These are phyloP conservation scores for Scheffersomyces parashehatae DNA, from an alignment of 1,139 yeast species.

Conservation along the genomic window DNA sequence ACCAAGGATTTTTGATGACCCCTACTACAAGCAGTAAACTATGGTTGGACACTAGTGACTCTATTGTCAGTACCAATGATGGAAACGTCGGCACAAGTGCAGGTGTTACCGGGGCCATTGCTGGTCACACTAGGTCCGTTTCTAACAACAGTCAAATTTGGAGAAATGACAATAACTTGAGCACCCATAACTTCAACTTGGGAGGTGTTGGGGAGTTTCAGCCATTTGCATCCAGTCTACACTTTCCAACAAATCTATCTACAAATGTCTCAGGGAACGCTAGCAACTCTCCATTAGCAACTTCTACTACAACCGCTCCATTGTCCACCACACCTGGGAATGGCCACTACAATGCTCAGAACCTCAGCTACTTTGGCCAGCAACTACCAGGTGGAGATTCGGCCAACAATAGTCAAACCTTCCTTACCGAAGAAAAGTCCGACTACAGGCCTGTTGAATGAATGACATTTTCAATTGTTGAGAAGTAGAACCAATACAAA, in stretches of 20 bases:
- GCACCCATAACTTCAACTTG: conserved; percentile 16
- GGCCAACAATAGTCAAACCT: neutral
- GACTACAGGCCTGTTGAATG: too few relatives aligned
- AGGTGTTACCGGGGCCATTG: conserved; percentile 1
- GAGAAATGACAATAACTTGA: conserved; percentile 23
- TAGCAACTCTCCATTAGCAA: conserved; percentile 1
- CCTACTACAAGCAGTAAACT: conserved; percentile 6
- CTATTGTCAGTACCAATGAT: neutral
- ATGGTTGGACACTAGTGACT: conserved; percentile 7
- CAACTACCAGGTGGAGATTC: neutral
- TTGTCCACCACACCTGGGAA: too few relatives aligned
- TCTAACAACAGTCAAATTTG: conserved; percentile 31
- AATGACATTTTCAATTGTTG: too few relatives aligned
- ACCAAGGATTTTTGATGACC: conserved; percentile 6
- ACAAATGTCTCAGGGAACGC: neutral
- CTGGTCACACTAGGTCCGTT: conserved; percentile 23
- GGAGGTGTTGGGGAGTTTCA: conserved; percentile 6
- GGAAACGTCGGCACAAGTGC: neutral
- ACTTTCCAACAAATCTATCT: neutral
- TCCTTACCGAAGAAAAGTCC: neutral
- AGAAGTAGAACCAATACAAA: too few relatives aligned
- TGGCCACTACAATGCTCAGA: neutral
- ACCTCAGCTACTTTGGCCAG: neutral
- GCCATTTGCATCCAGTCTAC: neutral
- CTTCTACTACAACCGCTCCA: neutral